Evolutionary conservation across 257 asterid genomes (phyloP), one percentile per base, ranked within the genome.

Genomic region (Nicotiana attenuata): DNA sequence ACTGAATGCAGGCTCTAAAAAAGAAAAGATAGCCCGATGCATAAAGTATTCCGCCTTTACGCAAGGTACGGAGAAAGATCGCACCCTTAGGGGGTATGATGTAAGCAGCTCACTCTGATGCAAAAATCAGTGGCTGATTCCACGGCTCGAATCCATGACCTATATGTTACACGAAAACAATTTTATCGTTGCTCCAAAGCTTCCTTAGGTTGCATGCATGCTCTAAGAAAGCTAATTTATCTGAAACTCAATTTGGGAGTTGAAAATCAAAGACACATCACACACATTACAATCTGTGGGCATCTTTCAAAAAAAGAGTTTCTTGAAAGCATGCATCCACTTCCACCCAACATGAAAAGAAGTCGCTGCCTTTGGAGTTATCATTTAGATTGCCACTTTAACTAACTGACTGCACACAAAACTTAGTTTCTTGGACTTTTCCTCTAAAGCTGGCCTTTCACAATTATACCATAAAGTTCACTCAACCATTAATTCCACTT

Each of bases 321-420:
- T 84, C 78, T 26, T 69, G 66, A 81, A 81, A 61, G 41, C 66
- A 81, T 65, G 10, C 47, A 38, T 38, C 75, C 80, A 81, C 80
- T 69, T n/a, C 14, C 26, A n/a, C 11, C 15, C 14, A 60, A 20
- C 14, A 9, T 65, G 16, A 66, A 76, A 29, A 47, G 41, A 47
- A 85, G 64, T 81, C 82, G 79, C 80, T 45, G 82, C 85, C 82
- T 66, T 19, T 47, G 31, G 31, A 20, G 17, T 17, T 57, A 59
- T 68, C 52, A 68, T 76, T 19, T 31, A 41, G 61, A 3, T 10
- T 41, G 50, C 69, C 81, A 33, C 80, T 82, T 60, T 52, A 69
- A 55, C 35, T 56, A 31, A 9, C 28, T 10, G 20, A 3, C 31
- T 69, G 11, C 29, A 38, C 5, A 2, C 5, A 1, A 15, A 66